Conservation (phyloP, 75 land plant genomes). For the Isoetes taiwanensis region DNA sequence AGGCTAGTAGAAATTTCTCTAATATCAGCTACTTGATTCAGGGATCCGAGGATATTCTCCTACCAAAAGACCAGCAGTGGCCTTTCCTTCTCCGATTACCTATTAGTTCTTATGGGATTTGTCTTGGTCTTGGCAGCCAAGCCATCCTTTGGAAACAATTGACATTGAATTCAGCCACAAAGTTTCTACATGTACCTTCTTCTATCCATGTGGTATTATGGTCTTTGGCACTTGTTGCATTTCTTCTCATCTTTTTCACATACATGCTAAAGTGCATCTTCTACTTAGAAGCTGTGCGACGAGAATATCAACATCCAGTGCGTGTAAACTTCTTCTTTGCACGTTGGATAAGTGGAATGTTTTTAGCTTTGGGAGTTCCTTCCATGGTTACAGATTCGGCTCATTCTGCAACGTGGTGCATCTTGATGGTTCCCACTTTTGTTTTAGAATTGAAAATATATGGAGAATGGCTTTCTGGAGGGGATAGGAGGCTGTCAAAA, state of each 20-base stretch:
- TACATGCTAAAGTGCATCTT: constrained; percentile 2
- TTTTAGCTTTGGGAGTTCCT: not conserved
- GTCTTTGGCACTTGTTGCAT: not conserved
- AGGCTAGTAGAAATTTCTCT: no score
- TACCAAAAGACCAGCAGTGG: not conserved
- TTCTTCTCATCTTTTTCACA: not conserved
- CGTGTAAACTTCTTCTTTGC: constrained; percentile 9
- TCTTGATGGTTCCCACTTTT: not conserved
- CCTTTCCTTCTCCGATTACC: not conserved
- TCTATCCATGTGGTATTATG: not conserved
- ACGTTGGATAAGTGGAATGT: constrained; percentile 1
- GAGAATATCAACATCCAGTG: not conserved
- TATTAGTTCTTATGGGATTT: not conserved
- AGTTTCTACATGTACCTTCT: not conserved
- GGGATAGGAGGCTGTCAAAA: not conserved
- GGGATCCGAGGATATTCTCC: not conserved
- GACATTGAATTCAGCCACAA: not conserved
- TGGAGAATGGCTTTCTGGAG: constrained; percentile 2
- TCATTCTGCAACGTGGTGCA: not conserved
- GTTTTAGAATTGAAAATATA: not conserved
- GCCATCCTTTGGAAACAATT: not conserved
- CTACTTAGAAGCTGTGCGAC: constrained; percentile 7
- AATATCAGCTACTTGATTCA: no score
- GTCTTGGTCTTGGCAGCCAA: constrained; percentile 2
- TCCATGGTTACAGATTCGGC: not conserved